Evolutionary conservation across 2,329 filamentous ascomycete genomes (phyloP), one percentile per base, ranked within the genome.

Genomic region (Bipolaris zeicola): DNA sequence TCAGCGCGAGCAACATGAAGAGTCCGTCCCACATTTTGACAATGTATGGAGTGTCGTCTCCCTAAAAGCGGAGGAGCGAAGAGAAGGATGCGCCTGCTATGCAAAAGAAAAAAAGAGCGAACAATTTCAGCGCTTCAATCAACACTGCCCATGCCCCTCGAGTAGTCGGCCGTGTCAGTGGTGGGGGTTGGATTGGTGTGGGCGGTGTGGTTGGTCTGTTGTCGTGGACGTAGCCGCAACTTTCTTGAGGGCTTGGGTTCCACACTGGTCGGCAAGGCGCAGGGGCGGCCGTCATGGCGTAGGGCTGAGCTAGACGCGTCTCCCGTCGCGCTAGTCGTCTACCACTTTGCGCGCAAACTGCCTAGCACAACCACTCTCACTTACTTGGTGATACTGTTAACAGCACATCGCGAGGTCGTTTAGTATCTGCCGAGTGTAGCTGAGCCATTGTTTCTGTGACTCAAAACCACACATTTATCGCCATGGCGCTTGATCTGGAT

Each of bases 1-100:
- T 85, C 80, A 89, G 72, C 36, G 81, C 78, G 78, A 89, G 82
- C 80, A 89, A 76, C 71, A 86, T 87, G 65, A 87, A 83, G 43
- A 89, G 79, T 67, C 86, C 86, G 76, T 87, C 85, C 83, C 86
- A 80, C 79, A 81, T 82, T 66, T 10, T 70, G 70, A 52, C 24
- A 44, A 43, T 31, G 54, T 57, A 33, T 39, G 62, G 46, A 50
- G 63, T 57, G 50, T 62, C 55, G 52, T 48, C 51, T 38, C 37
- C 45, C 46, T 56, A 50, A 39, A 36, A 33, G 28, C 50, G 50
- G 44, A 53, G 54, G 57, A 49, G 45, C 48, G 24, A 41, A 50
- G 53, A 43, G 58, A 61, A 61, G 54, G 49, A 65, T 58, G 51
- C 58, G 62, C 57, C 51, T 50, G 52, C 43, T 50, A 44, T 58